Base-by-base conservation (phyloP, 1,139 yeast species). In the Wickerhamiella infanticola region DNA sequence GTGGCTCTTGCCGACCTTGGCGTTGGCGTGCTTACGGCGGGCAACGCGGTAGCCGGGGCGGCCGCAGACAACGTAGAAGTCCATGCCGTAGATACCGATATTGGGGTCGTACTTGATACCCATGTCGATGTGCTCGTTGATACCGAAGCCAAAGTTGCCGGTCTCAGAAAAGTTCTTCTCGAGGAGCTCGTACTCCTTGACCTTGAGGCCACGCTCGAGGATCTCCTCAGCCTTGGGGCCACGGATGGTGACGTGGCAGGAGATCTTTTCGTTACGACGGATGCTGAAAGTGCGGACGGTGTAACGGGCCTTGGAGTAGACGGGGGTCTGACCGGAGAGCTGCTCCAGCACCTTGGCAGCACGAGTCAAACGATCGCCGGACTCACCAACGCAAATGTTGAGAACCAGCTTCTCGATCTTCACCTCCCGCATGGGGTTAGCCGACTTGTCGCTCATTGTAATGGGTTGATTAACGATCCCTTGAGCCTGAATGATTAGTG, bases 331-430 rank as follows among this genome's bases (percentile, higher is more conserved):
- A 86, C 98, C 98, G 63, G 97, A 88, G 67, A 90, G 83, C 79
- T 93, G 98, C 78, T 90, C 99, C 70, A 90, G 81, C 66, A 90
- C 98, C 81, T 90, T 90, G 69, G 98, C 93, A 66, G 98, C 99
- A 84, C 99, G 90, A 79, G 99, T 90, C 74, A 90, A 85, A 81
- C 97, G 83, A 75, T 90, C 99, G 80, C 99, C 99, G 73, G 97
- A 88, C 77, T 90, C 98, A 79, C 99, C 99, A 73, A 90, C 98
- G 74, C 95, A 88, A 75, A 90, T 90, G 93, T 90, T 93, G 75
- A 90, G 84, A 74, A 90, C 96, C 74, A 90, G 82, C 77, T 90
- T 93, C 78, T 90, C 97, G 77, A 90, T 90, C 77, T 83, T 90
- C 75, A 93, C 79, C 65, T 90, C 97, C 76, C 95, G 93, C 98